Evolutionary conservation across 495 filamentous ascomycete species (phyloP).

Genomic region (Lasiosphaeria ovina): DNA sequence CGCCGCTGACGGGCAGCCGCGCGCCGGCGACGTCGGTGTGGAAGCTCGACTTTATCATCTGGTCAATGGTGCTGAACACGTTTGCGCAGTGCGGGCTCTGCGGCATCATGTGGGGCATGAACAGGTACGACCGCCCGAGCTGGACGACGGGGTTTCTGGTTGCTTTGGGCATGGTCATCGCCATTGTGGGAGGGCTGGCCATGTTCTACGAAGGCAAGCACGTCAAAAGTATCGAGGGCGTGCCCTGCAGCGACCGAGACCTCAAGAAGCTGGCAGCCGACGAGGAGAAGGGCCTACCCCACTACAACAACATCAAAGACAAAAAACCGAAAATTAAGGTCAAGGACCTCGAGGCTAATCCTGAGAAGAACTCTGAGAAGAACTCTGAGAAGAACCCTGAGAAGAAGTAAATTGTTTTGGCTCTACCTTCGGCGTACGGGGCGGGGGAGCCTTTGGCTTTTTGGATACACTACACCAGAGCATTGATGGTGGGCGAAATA

Average conservation of each 20-base stretch:
- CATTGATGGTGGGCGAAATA: too few species aligned
- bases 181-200: conserved; percentile 66
- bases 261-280: conserved; percentile 44
- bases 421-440: too few species aligned
- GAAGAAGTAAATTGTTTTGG: conserved; percentile 2
- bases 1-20: conserved; percentile 60
- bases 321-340: conserved; percentile 46
- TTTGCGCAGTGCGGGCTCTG: conserved; percentile 69
- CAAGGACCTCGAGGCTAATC: conserved; percentile 26
- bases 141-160: conserved; percentile 78
- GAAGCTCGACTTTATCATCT: conserved; percentile 80
- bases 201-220: conserved; percentile 63
- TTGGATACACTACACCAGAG: too few species aligned
- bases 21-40: conserved; percentile 65
- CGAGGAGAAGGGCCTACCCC: conserved; percentile 47
- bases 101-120: conserved; percentile 77
- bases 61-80: conserved; percentile 71
- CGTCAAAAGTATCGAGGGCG: conserved; percentile 66
- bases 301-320: conserved; percentile 55
- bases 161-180: conserved; percentile 64
- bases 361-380: background rate
- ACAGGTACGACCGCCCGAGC: conserved; percentile 64
- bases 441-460: too few species aligned
- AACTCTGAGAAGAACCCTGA: background rate
- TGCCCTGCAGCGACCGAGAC: conserved; percentile 48